phyloP scores from a whole-genome alignment of 1,284 basidiomycete genomes.

The Dichomitus squalens region DNA sequence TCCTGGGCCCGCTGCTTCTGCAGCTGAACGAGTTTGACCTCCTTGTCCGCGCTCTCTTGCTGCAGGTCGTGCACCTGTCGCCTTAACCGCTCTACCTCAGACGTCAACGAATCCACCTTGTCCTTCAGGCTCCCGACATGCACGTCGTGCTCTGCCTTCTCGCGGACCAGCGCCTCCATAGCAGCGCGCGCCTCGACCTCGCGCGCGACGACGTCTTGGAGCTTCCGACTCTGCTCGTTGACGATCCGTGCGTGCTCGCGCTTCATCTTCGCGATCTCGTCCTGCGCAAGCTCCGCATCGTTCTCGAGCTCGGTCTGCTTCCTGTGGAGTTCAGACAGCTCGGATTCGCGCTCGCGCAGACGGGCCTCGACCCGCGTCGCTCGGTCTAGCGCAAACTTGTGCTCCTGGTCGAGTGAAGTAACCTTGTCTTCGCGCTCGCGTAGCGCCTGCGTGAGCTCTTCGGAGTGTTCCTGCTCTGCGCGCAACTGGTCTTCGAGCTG shows the following conservation, averaged over 20 bases:
- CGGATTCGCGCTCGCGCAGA: constrained; percentile 52
- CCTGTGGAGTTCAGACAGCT: constrained; percentile 44
- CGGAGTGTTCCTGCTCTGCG: constrained; percentile 48
- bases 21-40: constrained; percentile 77
- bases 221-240: constrained; percentile 51
- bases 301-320: constrained; percentile 44
- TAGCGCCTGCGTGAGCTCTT: constrained; percentile 48
- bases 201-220: constrained; percentile 50
- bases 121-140: constrained; percentile 49
- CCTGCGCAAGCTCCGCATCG: constrained; percentile 53
- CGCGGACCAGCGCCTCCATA: constrained; percentile 50
- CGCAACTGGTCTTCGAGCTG: constrained; percentile 56
- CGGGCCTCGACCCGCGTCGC: constrained; percentile 58
- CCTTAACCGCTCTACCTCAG: constrained; percentile 66
- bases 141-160: constrained; percentile 56
- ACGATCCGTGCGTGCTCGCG: constrained; percentile 55
- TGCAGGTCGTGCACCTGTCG: constrained; percentile 71
- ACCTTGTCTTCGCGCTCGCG: constrained; percentile 62
- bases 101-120: constrained; percentile 51
- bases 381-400: constrained; percentile 52
- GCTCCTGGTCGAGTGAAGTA: constrained; percentile 56
- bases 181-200: constrained; percentile 48
- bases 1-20: constrained; percentile 68
- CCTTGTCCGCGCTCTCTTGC: constrained; percentile 81
- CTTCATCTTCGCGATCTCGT: constrained; percentile 53